Conservation (phyloP, 768 basidiomycete species). For the Mycena galericulata region DNA sequence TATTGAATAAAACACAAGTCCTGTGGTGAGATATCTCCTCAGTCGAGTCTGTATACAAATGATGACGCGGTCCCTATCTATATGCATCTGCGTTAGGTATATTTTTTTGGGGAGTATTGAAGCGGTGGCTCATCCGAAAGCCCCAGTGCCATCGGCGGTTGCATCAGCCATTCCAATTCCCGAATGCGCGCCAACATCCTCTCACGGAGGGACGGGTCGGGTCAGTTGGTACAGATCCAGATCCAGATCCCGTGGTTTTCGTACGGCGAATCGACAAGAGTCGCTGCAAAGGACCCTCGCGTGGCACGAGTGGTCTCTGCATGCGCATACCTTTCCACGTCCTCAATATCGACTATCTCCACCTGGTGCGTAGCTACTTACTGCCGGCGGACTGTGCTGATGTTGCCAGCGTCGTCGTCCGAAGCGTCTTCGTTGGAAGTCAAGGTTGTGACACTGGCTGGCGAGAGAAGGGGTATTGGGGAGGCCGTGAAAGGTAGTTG, state of each 20-base stretch:
- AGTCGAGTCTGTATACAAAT: too few relatives aligned
- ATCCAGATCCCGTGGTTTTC: not conserved
- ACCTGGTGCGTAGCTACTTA: not conserved
- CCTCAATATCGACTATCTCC: not conserved
- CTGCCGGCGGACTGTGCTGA: not conserved
- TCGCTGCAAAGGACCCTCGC: not conserved
- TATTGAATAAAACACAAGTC: too few relatives aligned
- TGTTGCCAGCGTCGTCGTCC: not conserved
- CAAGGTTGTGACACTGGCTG: not conserved
- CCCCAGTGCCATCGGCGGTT: too few relatives aligned
- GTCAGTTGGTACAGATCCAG: too few relatives aligned
- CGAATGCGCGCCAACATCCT: too few relatives aligned
- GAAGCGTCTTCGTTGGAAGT: not conserved
- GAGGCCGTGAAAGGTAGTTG: not conserved
- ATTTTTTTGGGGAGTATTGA: too few relatives aligned
- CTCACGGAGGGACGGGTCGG: too few relatives aligned
- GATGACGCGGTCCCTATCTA: too few relatives aligned
- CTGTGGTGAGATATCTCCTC: too few relatives aligned
- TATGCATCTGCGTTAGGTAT: too few relatives aligned
- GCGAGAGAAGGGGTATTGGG: not conserved
- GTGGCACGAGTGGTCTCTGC: not conserved
- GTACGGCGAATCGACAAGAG: not conserved
- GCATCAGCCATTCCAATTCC: too few relatives aligned
- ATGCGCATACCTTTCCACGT: not conserved
- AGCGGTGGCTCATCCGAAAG: too few relatives aligned